Evolutionary conservation across 805 yeast genomes (phyloP), one percentile per base, ranked within the genome.

Genomic region (Metschnikowia gelsemii): DNA sequence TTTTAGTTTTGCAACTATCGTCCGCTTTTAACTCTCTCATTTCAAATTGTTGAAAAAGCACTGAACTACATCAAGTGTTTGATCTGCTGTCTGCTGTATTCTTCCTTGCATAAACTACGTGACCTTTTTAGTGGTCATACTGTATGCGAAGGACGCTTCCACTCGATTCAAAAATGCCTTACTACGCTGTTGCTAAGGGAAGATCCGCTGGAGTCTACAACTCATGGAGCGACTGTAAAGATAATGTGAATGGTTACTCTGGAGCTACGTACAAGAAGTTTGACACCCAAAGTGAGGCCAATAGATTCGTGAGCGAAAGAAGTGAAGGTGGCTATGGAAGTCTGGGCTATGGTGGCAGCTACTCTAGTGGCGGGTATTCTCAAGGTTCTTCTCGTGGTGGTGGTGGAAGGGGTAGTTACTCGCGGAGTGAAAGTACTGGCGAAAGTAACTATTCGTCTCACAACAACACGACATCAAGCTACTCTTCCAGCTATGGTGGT

Each of bases 251-350:
- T 5, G 87, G 90, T 0, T 82, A 58, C 50, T 43, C 73, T 3
- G 78, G 79, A 2, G 84, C 88, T 5, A 53, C 57, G 11, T 82
- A 57, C 61, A 84, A 82, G 59, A 74, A 75, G 50, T 86, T 86
- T 55, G 48, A 55, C 8, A 59, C 76, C 2, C 40, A 20, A 1
- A 50, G 50, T 0, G 85, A 72, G 21, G 95, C 95, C 0, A 43
- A 55, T 18, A 61, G 57, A 0, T 81, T 72, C 58, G 57, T 68
- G 25, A 31, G 30, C 20, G 11, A 20, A 25, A 31, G 35, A 24
- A 24, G 39, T 16, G 37, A 14, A 7, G 39, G 39, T 27, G 38
- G 38, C 8, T 26, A 14, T 25, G 8, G n/a, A 4, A 23, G 36
- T n/a, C 28, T 37, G 17, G 22, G 38, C n/a, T 11, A 11, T 11